A percentile compares a stretch with the other conserved stretches of the same genome.
phyloP scores from a whole-genome alignment of 345 rosid genomes.

The Melaleuca quinquenervia region DNA sequence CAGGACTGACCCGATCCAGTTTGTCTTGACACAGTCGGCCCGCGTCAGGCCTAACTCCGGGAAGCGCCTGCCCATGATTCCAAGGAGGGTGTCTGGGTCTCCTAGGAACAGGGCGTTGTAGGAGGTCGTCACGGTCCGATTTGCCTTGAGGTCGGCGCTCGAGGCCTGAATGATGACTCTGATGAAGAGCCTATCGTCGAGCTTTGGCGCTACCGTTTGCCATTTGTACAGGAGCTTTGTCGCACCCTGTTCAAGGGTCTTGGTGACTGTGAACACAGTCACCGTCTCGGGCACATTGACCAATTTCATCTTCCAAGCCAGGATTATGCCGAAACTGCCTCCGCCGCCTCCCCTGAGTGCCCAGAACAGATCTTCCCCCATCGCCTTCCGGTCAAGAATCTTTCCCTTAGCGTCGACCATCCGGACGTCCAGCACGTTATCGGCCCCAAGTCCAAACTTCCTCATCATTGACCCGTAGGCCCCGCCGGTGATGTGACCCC shows the following conservation, averaged over 20 bases:
- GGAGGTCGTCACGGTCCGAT: conserved; percentile 19
- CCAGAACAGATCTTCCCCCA: conserved; percentile 71
- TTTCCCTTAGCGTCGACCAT: conserved; percentile 44
- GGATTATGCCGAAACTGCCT: conserved; percentile 51
- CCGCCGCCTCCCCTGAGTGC: conserved; percentile 77
- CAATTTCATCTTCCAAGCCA: conserved; percentile 47
- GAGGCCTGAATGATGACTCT: conserved; percentile 34
- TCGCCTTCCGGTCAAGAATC: conserved; percentile 32
- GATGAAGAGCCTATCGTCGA: conserved; percentile 42
- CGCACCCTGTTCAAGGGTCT: conserved; percentile 33
- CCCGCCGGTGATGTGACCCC: conserved; percentile 62
- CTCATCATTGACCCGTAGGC: conserved; percentile 73
- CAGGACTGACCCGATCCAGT: conserved; percentile 51
- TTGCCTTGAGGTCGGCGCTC: background rate
- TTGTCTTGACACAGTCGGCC: conserved; percentile 41
- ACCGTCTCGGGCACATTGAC: conserved; percentile 62
- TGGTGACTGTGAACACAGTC: conserved; percentile 45
- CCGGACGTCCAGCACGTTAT: conserved; percentile 60
- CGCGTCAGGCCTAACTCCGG: conserved; percentile 44
- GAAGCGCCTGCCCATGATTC: conserved; percentile 38
- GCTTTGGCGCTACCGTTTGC: conserved; percentile 40
- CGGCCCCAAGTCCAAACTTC: conserved; percentile 71
- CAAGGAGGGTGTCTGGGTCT: conserved; percentile 4
- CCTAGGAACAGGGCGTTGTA: conserved; percentile 37
- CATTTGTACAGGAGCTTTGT: conserved; percentile 36